These are phyloP conservation scores for Dothideomycetes sp. DNA, from an alignment of 2,329 filamentous ascomycete species.

Conservation along the genomic window DNA sequence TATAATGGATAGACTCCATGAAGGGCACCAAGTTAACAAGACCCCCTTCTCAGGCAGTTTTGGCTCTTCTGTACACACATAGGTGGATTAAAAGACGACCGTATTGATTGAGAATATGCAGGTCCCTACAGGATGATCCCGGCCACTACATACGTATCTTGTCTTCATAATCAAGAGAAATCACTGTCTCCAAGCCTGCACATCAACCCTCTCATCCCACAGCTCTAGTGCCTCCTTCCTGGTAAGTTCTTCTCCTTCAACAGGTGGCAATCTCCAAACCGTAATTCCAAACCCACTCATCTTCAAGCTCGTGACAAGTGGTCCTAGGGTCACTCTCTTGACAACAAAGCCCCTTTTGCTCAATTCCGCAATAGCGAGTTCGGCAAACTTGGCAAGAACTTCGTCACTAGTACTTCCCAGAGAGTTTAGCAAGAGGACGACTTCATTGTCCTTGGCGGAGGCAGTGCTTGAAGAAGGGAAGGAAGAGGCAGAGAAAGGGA, in stretches of 20 bases:
- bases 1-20: too few relatives aligned
- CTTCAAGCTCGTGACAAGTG: slow-evolving; percentile 29
- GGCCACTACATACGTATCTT: too few relatives aligned
- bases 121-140: too few relatives aligned
- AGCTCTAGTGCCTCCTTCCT: slow-evolving; percentile 24
- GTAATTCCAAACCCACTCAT: slow-evolving; percentile 32
- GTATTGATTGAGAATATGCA: too few relatives aligned
- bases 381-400: slow-evolving; percentile 28
- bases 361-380: slow-evolving; percentile 25
- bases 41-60: too few relatives aligned
- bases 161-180: too few relatives aligned
- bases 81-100: too few relatives aligned
- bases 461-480: slow-evolving; percentile 11
- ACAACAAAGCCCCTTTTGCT: slow-evolving; percentile 25
- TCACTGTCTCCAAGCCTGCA: slow-evolving; percentile 29
- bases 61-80: too few relatives aligned
- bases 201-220: slow-evolving; percentile 29
- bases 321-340: slow-evolving; percentile 26
- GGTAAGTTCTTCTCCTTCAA: slow-evolving; percentile 20
- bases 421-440: slow-evolving; percentile 29
- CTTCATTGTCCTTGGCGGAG: slow-evolving; percentile 21
- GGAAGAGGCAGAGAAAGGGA: slow-evolving; percentile 26
- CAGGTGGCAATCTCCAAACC: slow-evolving; percentile 27
- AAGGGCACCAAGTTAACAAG: too few relatives aligned
- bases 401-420: slow-evolving; percentile 30